Evolutionary conservation across 352 stramenopile species (phyloP).

Genomic region (Phytopythium cucurbitacearum): DNA sequence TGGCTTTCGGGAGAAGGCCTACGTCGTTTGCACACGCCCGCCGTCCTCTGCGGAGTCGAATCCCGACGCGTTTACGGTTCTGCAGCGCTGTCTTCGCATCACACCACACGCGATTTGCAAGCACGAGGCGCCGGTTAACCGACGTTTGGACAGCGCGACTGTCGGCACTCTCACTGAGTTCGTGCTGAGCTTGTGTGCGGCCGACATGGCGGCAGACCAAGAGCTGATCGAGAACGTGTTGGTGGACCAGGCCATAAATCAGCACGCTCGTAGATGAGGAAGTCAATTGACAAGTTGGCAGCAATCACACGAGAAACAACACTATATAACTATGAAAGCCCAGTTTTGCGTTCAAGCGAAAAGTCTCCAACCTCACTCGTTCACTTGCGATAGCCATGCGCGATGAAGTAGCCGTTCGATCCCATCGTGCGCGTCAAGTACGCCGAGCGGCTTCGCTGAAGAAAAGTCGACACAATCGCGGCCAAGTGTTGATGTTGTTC

Average conservation of each 20-base stretch:
- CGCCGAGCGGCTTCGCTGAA: not conserved
- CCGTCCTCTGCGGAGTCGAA: slow-evolving; percentile 11
- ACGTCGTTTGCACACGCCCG: slow-evolving; percentile 24
- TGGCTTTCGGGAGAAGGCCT: slow-evolving; percentile 27
- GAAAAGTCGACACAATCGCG: not conserved
- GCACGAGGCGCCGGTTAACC: not conserved
- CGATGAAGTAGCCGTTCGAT: not conserved
- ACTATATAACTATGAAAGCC: too few relatives aligned
- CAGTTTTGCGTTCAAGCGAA: not conserved
- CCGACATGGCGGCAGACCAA: slow-evolving; percentile 26
- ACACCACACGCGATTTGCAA: slow-evolving; percentile 16
- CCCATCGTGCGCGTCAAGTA: not conserved
- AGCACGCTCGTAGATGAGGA: slow-evolving; percentile 3
- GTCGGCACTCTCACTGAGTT: slow-evolving; percentile 35
- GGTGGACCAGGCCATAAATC: slow-evolving; percentile 21
- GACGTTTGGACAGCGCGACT: slow-evolving; percentile 16
- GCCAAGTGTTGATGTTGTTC: not conserved
- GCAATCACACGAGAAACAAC: too few relatives aligned
- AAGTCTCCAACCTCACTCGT: not conserved
- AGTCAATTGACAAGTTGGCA: not conserved
- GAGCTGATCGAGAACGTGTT: slow-evolving; percentile 33
- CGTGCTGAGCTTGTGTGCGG: slow-evolving; percentile 27
- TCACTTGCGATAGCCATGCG: not conserved
- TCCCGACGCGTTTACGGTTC: slow-evolving; percentile 23
- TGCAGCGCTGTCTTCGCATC: slow-evolving; percentile 46